These are phyloP conservation scores for Fragaria ananassa DNA, from an alignment of 306 rosid species.

Conservation along the genomic window DNA sequence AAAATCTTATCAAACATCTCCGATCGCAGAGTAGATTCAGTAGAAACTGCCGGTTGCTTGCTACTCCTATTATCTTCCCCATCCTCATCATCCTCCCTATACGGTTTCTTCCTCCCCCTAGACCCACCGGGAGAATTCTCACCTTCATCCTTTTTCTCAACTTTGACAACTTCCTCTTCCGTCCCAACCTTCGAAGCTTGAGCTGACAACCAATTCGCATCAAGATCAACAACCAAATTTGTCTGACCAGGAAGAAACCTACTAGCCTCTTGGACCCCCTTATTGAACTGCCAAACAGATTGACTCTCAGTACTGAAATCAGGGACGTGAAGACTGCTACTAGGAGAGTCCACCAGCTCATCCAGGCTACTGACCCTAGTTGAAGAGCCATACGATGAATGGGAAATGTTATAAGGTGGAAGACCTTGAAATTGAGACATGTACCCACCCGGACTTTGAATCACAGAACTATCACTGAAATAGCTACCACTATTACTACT, in stretches of 20 bases:
- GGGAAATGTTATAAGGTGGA: constrained; percentile 38
- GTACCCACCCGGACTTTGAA: constrained; percentile 33
- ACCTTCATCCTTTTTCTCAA: constrained; percentile 41
- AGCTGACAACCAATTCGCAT: constrained; percentile 24
- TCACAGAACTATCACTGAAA: constrained; percentile 28
- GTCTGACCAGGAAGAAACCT: constrained; percentile 73
- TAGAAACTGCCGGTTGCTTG: constrained; percentile 70
- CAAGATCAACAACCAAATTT: constrained; percentile 43
- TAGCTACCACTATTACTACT: constrained; percentile 30
- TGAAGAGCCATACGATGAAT: constrained; percentile 56
- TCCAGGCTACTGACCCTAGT: constrained; percentile 51
- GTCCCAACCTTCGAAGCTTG: constrained; percentile 25
- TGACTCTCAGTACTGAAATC: constrained; percentile 54
- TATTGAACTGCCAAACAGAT: constrained; percentile 73
- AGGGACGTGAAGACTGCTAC: constrained; percentile 42
- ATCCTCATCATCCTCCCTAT: constrained; percentile 46
- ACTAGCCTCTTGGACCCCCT: constrained; percentile 83
- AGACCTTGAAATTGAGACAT: constrained; percentile 31
- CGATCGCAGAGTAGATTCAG: constrained; percentile 61
- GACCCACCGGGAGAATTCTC: constrained; percentile 28
- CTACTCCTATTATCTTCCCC: constrained; percentile 63
- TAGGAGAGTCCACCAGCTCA: constrained; percentile 61
- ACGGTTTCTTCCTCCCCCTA: constrained; percentile 58
- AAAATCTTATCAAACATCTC: constrained; percentile 56
- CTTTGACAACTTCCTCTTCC: constrained; percentile 36